Conservation (phyloP, 805 yeast genomes). For the Blastobotrys attinorum region DNA sequence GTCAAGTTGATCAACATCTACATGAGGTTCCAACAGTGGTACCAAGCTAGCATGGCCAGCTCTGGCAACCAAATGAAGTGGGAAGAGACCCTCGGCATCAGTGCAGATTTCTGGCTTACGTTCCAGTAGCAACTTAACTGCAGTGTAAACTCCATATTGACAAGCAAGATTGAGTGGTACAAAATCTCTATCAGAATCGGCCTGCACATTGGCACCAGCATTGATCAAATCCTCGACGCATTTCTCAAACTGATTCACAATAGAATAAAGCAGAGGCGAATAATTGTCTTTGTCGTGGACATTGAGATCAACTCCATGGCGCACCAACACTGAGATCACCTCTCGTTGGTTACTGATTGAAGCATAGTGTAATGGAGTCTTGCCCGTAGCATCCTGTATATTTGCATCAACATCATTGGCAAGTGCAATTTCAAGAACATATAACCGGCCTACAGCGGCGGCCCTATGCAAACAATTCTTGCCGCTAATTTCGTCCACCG, state of each 20-base stretch:
- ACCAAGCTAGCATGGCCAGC: constrained; percentile 70
- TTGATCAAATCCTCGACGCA: constrained; percentile 44
- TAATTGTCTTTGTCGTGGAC: constrained; percentile 37
- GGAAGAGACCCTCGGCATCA: constrained; percentile 79
- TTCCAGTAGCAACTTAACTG: constrained; percentile 55
- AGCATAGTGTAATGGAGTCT: constrained; percentile 84
- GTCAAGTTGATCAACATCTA: constrained; percentile 70
- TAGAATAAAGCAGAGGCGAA: constrained; percentile 77
- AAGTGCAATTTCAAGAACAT: constrained; percentile 27
- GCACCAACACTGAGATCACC: constrained; percentile 36
- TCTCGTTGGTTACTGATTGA: constrained; percentile 44
- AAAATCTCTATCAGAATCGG: constrained; percentile 39
- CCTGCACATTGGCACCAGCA: constrained; percentile 36
- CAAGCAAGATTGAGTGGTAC: constrained; percentile 75
- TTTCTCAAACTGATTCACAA: constrained; percentile 55
- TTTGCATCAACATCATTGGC: constrained; percentile 23
- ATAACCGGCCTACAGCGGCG: constrained; percentile 26
- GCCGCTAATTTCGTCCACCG: constrained; percentile 64
- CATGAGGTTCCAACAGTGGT: constrained; percentile 48
- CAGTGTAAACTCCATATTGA: constrained; percentile 66
- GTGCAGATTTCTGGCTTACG: constrained; percentile 37
- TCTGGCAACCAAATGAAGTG: constrained; percentile 82
- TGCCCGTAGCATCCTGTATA: constrained; percentile 40
- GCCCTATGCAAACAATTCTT: constrained; percentile 71
- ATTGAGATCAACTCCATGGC: constrained; percentile 30